A percentile compares a stretch with the other conserved stretches of the same genome.
Evolutionary conservation across 2,329 filamentous ascomycete genomes (phyloP).

Genomic region (Trichophyton verrucosum): DNA sequence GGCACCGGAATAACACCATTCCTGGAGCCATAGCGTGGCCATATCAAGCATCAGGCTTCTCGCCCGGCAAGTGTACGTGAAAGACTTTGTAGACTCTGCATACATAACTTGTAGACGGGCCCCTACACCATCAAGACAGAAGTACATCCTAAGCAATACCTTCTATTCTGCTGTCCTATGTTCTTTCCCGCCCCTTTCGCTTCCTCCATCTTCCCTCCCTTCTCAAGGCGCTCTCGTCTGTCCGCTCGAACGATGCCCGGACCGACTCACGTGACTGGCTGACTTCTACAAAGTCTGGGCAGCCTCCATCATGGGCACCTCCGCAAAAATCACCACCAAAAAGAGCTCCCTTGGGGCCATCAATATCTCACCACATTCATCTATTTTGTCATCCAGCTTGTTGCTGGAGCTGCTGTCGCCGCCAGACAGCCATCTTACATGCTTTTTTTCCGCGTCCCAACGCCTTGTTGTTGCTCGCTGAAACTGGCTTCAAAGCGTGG

Average conservation of each 20-base stretch:
- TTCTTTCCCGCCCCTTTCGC: no score
- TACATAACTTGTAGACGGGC: no score
- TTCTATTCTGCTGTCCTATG: no score
- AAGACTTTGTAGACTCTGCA: no score
- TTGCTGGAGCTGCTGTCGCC: slow-evolving; percentile 18
- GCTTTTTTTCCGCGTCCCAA: slow-evolving; percentile 21
- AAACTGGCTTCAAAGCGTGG: slow-evolving; percentile 30
- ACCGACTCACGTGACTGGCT: slow-evolving; percentile 11
- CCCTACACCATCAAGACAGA: no score
- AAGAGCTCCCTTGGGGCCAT: slow-evolving; percentile 24
- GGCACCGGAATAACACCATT: no score
- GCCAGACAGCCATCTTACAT: slow-evolving; percentile 18
- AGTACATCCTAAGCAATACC: no score
- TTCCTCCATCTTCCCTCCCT: neutral
- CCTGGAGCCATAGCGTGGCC: no score
- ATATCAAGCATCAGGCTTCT: no score
- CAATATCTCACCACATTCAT: slow-evolving; percentile 25
- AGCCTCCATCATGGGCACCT: slow-evolving; percentile 28
- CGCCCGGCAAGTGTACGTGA: no score
- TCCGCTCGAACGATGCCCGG: neutral
- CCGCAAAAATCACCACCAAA: slow-evolving; percentile 31
- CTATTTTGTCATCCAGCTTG: slow-evolving; percentile 21
- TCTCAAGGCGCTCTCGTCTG: neutral
- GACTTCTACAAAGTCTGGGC: slow-evolving; percentile 15
- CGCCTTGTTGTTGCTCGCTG: slow-evolving; percentile 20